Evolutionary conservation across 1,284 basidiomycete species (phyloP).

Genomic region (Pseudozyma thailandica): DNA sequence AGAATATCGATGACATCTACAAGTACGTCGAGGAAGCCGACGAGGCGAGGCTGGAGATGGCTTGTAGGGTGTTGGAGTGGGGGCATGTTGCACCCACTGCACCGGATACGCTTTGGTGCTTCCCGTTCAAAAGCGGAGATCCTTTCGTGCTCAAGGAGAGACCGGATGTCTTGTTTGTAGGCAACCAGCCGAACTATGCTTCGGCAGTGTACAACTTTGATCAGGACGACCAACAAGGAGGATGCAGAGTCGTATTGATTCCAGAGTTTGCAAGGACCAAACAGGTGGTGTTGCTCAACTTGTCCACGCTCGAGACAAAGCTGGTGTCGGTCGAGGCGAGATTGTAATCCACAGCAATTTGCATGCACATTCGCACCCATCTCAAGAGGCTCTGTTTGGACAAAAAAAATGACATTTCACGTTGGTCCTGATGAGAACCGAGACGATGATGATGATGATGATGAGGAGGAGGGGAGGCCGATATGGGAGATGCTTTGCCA

Average conservation of each 20-base stretch:
- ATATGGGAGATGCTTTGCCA: slow-evolving; percentile 32
- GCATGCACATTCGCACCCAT: not conserved
- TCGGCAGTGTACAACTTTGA: slow-evolving; percentile 70
- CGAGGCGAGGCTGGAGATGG: slow-evolving; percentile 74
- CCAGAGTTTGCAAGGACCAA: slow-evolving; percentile 81
- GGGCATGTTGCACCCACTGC: slow-evolving; percentile 96
- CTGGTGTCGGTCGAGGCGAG: slow-evolving; percentile 59
- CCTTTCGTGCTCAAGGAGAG: slow-evolving; percentile 87
- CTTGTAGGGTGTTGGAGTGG: slow-evolving; percentile 86
- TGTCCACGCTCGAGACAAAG: slow-evolving; percentile 73
- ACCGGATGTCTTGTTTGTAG: slow-evolving; percentile 91
- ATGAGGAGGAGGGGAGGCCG: slow-evolving; percentile 25
- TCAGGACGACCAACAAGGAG: slow-evolving; percentile 57
- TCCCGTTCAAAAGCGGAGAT: slow-evolving; percentile 87
- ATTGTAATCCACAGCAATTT: not conserved
- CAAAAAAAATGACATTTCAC: not conserved
- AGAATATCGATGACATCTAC: slow-evolving; percentile 92
- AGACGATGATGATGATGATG: too few species aligned
- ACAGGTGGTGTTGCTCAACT: slow-evolving; percentile 75
- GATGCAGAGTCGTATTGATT: slow-evolving; percentile 80
- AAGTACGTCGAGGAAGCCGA: slow-evolving; percentile 76
- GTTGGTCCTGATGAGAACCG: too few species aligned
- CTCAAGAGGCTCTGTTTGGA: too few species aligned
- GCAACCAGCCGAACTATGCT: slow-evolving; percentile 78
- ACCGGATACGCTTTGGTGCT: slow-evolving; percentile 97